These are phyloP conservation scores for Aechmea fasciata DNA, from an alignment of 176 grass and related monocot species.

Conservation along the genomic window DNA sequence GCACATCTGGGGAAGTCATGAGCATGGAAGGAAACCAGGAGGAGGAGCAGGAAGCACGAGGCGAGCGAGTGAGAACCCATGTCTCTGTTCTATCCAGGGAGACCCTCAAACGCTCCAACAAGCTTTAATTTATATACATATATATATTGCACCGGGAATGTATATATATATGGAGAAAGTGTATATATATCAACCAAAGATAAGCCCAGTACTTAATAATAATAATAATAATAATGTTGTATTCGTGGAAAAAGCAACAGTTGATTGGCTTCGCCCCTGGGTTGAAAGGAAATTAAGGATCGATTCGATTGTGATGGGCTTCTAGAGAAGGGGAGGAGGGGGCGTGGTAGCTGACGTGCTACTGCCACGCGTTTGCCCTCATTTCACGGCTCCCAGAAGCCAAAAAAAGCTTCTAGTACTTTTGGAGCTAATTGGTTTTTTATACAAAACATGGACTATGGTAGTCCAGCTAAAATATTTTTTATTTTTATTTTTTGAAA, in stretches of 20 bases:
- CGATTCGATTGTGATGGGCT: no score
- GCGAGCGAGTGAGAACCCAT: not conserved
- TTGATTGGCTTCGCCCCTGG: no score
- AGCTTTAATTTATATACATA: not conserved
- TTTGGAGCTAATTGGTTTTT: not conserved
- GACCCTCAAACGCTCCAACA: not conserved
- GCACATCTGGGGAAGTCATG: not conserved
- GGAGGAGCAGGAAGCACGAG: conserved; percentile 6
- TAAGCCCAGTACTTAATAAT: no score
- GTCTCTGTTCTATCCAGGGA: not conserved
- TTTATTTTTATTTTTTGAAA: no score
- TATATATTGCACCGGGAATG: not conserved
- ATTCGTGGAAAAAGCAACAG: no score
- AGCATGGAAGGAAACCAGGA: not conserved
- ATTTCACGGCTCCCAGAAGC: not conserved
- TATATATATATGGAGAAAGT: no score
- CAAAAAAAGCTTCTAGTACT: not conserved
- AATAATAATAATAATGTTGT: no score
- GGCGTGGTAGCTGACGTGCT: not conserved
- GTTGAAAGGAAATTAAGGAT: no score
- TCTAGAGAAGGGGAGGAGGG: no score
- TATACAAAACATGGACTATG: no score
- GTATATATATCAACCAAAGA: no score
- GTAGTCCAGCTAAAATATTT: no score
- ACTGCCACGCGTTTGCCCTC: not conserved